Percentiles rank a stretch among this genome's conserved stretches.
Evolutionary conservation across 345 rosid genomes (phyloP).

Genomic region (Orychophragmus violaceus): DNA sequence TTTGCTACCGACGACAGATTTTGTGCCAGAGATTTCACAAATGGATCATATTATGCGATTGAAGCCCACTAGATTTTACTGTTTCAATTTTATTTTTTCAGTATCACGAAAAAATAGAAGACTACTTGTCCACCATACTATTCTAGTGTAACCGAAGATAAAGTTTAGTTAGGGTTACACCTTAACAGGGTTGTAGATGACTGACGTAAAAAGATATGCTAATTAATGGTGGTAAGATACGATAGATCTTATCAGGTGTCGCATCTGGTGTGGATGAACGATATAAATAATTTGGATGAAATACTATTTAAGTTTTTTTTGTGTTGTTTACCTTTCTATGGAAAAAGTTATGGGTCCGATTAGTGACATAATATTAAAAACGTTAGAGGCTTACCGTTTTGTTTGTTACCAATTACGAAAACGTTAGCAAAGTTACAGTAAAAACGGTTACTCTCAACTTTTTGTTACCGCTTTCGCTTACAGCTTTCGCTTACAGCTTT

Average conservation of each 20-base stretch:
- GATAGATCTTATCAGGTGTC: conserved; percentile 18
- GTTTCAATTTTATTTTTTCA: background rate
- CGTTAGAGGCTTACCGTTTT: no score
- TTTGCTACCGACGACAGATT: background rate
- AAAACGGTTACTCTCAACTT: no score
- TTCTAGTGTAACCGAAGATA: background rate
- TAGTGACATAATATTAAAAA: no score
- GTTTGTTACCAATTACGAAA: no score
- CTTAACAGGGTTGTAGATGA: conserved; percentile 3
- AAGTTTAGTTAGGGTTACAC: background rate
- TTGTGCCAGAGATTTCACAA: background rate
- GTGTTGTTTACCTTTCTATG: no score
- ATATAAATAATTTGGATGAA: background rate
- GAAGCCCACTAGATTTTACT: background rate
- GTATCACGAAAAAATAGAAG: background rate
- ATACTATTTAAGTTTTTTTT: no score
- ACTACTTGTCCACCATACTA: background rate
- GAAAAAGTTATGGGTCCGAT: no score
- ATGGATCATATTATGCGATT: background rate
- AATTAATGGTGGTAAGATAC: conserved; percentile 9
- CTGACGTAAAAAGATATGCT: background rate
- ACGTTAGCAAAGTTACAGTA: no score
- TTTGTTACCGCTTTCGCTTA: no score
- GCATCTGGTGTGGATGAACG: background rate
- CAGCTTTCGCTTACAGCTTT: no score